phyloP scores from a whole-genome alignment of 1,139 yeast species.

The Geotrichum bryndzae region DNA sequence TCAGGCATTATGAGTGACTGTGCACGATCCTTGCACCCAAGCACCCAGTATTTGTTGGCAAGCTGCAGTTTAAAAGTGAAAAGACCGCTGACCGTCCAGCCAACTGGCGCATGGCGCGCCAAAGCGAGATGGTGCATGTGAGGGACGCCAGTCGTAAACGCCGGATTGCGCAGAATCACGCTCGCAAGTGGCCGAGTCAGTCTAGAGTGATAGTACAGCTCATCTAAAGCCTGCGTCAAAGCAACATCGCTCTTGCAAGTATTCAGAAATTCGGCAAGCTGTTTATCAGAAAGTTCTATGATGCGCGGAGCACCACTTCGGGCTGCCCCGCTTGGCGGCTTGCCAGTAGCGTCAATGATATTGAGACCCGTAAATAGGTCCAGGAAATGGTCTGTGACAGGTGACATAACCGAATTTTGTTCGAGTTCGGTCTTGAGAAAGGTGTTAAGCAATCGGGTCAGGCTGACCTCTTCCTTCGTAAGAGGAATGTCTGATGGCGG shows the following conservation, averaged over 20 bases:
- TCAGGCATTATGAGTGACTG: slow-evolving; percentile 21
- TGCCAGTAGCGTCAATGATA: slow-evolving; percentile 14
- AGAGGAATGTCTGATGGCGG: slow-evolving; percentile 21
- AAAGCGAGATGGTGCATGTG: slow-evolving; percentile 22
- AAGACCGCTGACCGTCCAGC: slow-evolving; percentile 25
- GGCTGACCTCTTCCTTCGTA: slow-evolving; percentile 23
- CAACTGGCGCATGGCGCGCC: slow-evolving; percentile 23
- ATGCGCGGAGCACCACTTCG: slow-evolving; percentile 10
- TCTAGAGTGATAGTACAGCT: slow-evolving; percentile 26
- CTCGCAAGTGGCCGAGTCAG: slow-evolving; percentile 22
- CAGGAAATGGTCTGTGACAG: slow-evolving; percentile 27
- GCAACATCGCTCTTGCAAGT: slow-evolving; percentile 16
- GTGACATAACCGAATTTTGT: slow-evolving; percentile 19
- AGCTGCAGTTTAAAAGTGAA: slow-evolving; percentile 25
- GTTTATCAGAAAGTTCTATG: slow-evolving; percentile 4
- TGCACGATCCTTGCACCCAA: slow-evolving; percentile 21
- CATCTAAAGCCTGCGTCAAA: slow-evolving; percentile 22
- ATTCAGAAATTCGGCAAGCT: neutral
- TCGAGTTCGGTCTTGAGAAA: slow-evolving; percentile 21
- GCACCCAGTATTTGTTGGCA: slow-evolving; percentile 27
- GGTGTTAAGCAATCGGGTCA: slow-evolving; percentile 21
- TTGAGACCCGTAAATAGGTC: slow-evolving; percentile 29
- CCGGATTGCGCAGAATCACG: slow-evolving; percentile 22
- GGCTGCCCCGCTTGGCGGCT: slow-evolving; percentile 6
- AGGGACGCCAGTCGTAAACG: slow-evolving; percentile 19